Evolutionary conservation across 1,284 basidiomycete species (phyloP), one percentile per base, ranked within the genome.

Genomic region (Boletellus dicymbophilus): DNA sequence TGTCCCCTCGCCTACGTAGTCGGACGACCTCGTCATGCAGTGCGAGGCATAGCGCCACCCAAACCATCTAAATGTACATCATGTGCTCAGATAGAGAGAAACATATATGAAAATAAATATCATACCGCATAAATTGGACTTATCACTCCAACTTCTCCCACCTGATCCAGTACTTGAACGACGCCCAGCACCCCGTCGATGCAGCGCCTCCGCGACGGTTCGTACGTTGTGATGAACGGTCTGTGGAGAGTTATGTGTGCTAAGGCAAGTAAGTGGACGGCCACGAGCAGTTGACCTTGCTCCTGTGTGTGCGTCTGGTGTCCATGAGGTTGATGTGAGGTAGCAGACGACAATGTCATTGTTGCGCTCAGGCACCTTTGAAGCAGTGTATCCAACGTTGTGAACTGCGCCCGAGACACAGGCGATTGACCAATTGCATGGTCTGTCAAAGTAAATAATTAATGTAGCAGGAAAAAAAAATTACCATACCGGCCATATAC

Each of bases 181-280:
- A 57, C 46, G 2, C 40, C 34, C 20, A 62, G 48, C 8, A 62
- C 66, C 1, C 57, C 65, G 6, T 58, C 59, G 31, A 70, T 37
- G 34, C 65, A 66, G 37, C 67, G 63, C 26, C 52, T 48, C n/a
- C 61, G 59, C 2, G 71, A 70, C 3, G 47, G 54, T 0, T 48
- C 43, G 42, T 64, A 57, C 16, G 63, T 59, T 13, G 56, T 43
- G 16, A 59, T 48, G 26, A 68, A 65, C 2, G 64, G 58, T 6
- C 60, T 57, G 41, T 78, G 70, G 8, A 78, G 63, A 13, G 66
- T 72, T 4, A 74, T 67, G 21, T 70, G 61, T 37, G 72, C 68
- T 9, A 76, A 58, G 7, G 72, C 61, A 21, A 46, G 7, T 28
- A 64, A 42, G 37, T 62, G 63, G 37, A 67, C 30, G 3, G 54